These are phyloP conservation scores for Raphanus raphanistrum DNA, from an alignment of 345 rosid genomes.

Conservation along the genomic window DNA sequence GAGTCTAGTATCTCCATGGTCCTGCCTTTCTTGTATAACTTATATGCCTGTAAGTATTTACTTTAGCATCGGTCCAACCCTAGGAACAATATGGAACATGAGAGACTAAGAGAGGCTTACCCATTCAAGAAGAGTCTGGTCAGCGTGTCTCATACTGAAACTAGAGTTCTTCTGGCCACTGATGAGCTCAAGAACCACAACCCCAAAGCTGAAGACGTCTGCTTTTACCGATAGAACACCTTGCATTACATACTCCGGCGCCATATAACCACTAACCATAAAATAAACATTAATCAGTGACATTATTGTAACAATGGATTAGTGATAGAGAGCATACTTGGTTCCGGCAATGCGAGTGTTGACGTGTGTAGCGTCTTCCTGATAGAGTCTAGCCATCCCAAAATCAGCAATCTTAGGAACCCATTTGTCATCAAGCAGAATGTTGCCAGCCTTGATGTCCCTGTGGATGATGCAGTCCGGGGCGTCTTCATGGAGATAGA, in stretches of 20 bases:
- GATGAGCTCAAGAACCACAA: conserved; percentile 79
- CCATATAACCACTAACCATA: conserved; percentile 85
- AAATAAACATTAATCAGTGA: not conserved
- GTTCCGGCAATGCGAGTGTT: conserved; percentile 95
- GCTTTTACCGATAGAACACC: conserved; percentile 79
- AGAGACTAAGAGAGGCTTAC: conserved; percentile 44
- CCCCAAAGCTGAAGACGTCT: conserved; percentile 97
- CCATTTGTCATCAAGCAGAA: conserved; percentile 93
- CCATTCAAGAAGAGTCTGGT: conserved; percentile 84
- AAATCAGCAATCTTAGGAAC: conserved; percentile 96
- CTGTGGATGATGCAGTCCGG: conserved; percentile 87
- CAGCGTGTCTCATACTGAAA: conserved; percentile 50
- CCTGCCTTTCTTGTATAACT: conserved; percentile 62
- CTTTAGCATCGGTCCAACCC: not conserved
- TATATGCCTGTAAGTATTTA: conserved; percentile 59
- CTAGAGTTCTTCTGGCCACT: conserved; percentile 77
- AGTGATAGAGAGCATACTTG: conserved; percentile 52
- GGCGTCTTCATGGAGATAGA: conserved; percentile 91
- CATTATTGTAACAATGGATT: not conserved
- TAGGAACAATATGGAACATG: not conserved
- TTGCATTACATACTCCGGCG: conserved; percentile 93
- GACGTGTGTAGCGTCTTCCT: conserved; percentile 86
- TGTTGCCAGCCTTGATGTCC: conserved; percentile 93
- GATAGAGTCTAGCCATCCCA: conserved; percentile 98
- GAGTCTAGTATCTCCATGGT: conserved; percentile 73